These are phyloP conservation scores for Diplodia mutila DNA, from an alignment of 2,329 filamentous ascomycete species.

Conservation along the genomic window DNA sequence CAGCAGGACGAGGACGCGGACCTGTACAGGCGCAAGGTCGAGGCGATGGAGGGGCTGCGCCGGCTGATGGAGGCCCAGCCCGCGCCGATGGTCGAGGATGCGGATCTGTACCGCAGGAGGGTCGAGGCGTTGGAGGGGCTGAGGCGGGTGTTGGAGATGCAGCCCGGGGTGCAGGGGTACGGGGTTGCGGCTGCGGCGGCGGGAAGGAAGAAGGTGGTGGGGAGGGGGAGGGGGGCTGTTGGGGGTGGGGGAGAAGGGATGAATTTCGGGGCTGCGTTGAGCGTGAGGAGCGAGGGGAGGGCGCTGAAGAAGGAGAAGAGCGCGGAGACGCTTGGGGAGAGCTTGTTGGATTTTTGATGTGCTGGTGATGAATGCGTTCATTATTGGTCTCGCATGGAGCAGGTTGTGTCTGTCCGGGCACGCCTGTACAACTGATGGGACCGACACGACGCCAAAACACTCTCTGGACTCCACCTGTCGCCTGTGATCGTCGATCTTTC, in stretches of 20 bases:
- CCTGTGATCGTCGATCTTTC: no score
- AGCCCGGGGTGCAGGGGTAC: not conserved
- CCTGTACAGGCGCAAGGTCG: conserved; percentile 24
- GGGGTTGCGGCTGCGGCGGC: not conserved
- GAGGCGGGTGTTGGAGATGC: conserved; percentile 22
- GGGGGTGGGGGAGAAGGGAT: not conserved
- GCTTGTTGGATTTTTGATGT: conserved; percentile 17
- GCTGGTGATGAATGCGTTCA: not conserved
- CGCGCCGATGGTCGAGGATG: conserved; percentile 15
- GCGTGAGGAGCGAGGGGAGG: conserved; percentile 16
- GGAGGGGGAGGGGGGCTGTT: not conserved
- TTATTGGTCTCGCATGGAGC: not conserved
- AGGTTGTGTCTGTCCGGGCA: not conserved
- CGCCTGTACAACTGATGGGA: not conserved
- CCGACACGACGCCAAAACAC: no score
- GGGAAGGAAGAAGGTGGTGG: not conserved
- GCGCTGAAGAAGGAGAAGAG: conserved; percentile 9
- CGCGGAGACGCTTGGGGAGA: conserved; percentile 22
- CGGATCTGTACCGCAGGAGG: conserved; percentile 13
- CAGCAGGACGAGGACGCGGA: conserved; percentile 13
- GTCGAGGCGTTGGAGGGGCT: conserved; percentile 25
- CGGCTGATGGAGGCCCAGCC: conserved; percentile 17
- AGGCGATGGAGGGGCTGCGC: conserved; percentile 24
- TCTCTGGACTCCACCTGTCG: no score
- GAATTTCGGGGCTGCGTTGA: not conserved